Conservation (phyloP, 768 basidiomycete genomes). For the Hygrocybe coccinea region DNA sequence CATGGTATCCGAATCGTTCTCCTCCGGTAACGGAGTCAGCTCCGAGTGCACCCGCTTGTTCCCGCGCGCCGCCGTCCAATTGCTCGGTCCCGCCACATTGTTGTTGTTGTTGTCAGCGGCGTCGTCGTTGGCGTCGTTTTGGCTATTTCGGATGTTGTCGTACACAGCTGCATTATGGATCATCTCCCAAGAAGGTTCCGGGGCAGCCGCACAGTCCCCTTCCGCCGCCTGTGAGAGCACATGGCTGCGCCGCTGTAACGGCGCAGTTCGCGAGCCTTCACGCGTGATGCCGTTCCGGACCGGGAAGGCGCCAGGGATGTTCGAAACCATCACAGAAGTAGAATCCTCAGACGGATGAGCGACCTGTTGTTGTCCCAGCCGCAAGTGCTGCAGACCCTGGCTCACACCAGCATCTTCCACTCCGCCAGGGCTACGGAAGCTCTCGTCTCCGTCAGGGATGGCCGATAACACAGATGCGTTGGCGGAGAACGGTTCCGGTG, state of each 20-base stretch:
- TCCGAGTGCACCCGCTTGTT: conserved; percentile 43
- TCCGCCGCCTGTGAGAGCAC: conserved; percentile 46
- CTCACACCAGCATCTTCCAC: conserved; percentile 23
- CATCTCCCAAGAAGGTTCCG: conserved; percentile 58
- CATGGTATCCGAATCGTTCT: conserved; percentile 24
- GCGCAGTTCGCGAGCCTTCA: conserved; percentile 27
- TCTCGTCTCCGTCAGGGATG: conserved; percentile 7
- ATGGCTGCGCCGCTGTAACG: conserved; percentile 47
- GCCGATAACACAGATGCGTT: conserved; percentile 25
- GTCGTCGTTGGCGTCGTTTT: conserved; percentile 6
- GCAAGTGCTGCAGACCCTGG: conserved; percentile 29
- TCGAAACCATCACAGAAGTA: neutral
- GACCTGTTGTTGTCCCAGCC: conserved; percentile 21
- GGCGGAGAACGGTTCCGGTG: conserved; percentile 7
- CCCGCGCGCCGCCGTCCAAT: conserved; percentile 18
- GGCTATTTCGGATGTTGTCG: conserved; percentile 17
- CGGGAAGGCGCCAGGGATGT: neutral
- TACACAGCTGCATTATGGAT: conserved; percentile 36
- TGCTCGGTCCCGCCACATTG: too few relatives aligned
- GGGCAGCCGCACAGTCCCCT: conserved; percentile 34
- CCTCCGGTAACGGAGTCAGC: conserved; percentile 39
- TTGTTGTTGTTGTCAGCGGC: neutral
- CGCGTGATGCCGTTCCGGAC: conserved; percentile 18
- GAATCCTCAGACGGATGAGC: conserved; percentile 8
- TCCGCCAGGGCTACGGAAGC: conserved; percentile 8